These are phyloP conservation scores for Rhododendron ferrugineum DNA, from an alignment of 148 eudicot species.

Conservation along the genomic window DNA sequence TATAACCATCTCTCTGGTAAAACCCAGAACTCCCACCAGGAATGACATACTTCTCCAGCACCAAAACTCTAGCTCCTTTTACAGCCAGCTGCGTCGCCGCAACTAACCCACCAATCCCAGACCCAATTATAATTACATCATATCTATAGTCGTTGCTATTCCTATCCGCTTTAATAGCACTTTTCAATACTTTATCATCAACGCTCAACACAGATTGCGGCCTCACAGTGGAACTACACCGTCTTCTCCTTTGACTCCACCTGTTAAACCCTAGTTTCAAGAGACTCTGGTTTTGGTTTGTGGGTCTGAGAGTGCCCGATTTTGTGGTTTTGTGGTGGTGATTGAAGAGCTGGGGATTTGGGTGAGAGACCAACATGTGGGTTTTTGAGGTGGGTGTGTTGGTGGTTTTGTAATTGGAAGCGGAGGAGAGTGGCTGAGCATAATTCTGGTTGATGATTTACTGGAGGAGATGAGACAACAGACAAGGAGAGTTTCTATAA, in stretches of 20 bases:
- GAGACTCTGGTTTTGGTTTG: constrained; percentile 12
- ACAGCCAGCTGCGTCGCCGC: constrained; percentile 95
- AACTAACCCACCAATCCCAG: constrained; percentile 97
- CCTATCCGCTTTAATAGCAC: constrained; percentile 26
- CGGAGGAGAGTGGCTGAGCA: constrained; percentile 5
- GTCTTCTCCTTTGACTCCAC: constrained; percentile 19
- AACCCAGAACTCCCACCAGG: constrained; percentile 99
- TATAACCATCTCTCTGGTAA: constrained; percentile 90
- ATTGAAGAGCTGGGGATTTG: constrained; percentile 13
- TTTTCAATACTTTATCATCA: constrained; percentile 27
- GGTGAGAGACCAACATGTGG: constrained; percentile 11
- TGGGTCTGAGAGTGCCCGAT: constrained; percentile 9
- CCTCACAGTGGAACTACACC: constrained; percentile 9
- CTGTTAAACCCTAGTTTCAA: constrained; percentile 16
- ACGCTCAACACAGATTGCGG: constrained; percentile 48
- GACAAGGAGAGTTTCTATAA: too few relatives aligned
- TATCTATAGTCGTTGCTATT: constrained; percentile 15
- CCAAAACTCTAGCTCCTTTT: constrained; percentile 92
- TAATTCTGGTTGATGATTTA: constrained; percentile 13
- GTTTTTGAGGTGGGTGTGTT: neutral
- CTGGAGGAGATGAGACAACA: neutral
- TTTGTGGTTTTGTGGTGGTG: neutral
- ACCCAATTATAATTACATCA: constrained; percentile 93
- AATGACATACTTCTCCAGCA: constrained; percentile 91
- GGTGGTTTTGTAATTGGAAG: neutral